Conservation (phyloP, 139 green algal genomes). For the Zygnema cylindricum region DNA sequence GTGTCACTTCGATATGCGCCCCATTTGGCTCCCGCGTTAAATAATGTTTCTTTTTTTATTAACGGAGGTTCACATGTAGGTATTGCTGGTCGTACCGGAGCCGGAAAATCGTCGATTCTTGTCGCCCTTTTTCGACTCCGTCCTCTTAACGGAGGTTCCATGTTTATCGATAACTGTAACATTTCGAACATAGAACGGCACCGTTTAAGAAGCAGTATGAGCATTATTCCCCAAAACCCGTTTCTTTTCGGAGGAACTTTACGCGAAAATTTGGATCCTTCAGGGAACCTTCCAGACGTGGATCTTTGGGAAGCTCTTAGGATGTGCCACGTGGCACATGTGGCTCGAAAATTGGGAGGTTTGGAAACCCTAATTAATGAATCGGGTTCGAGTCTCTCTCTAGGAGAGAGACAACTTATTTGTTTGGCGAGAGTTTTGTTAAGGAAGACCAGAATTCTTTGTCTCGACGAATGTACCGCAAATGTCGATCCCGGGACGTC, state of each 20-base stretch:
- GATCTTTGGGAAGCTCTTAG: not conserved
- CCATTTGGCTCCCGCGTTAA: constrained; percentile 78
- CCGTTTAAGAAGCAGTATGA: constrained; percentile 69
- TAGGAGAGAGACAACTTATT: too few species aligned
- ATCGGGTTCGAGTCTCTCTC: constrained; percentile 4
- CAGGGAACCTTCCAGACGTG: not conserved
- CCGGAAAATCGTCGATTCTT: constrained; percentile 78
- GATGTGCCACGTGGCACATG: not conserved
- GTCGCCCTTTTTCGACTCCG: constrained; percentile 77
- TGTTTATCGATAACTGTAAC: constrained; percentile 89
- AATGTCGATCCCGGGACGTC: too few species aligned
- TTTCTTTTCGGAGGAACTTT: constrained; percentile 91
- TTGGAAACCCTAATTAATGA: not conserved
- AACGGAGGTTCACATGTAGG: too few species aligned
- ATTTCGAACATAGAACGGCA: constrained; percentile 72
- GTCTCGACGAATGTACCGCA: too few species aligned
- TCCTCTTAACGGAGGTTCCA: constrained; percentile 67
- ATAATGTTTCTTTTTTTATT: constrained; percentile 44
- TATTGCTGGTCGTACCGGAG: constrained; percentile 77
- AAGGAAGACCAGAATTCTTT: too few species aligned
- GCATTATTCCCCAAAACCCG: constrained; percentile 84
- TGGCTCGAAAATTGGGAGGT: not conserved
- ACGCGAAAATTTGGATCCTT: too few species aligned
- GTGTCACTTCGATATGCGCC: constrained; percentile 82
- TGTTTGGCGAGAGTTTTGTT: too few species aligned